phyloP scores from a whole-genome alignment of 2,329 filamentous ascomycete genomes.

The Botryotinia convoluta region DNA sequence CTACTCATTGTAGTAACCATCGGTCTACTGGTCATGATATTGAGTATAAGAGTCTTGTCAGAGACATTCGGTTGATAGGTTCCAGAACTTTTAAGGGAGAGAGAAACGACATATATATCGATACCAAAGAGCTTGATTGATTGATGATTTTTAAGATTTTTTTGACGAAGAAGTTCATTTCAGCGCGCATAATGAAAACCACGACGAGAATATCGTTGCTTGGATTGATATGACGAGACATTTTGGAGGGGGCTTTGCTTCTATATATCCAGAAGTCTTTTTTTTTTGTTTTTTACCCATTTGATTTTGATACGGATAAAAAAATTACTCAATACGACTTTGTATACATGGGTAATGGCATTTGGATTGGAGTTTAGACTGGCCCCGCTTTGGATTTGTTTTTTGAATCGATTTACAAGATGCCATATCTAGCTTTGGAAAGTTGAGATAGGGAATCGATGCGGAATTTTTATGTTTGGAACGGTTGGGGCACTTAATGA shows the following conservation, averaged over 20 bases:
- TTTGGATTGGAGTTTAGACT: constrained; percentile 11
- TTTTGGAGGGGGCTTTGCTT: constrained; percentile 3
- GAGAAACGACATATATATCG: constrained; percentile 14
- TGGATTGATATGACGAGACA: constrained; percentile 14
- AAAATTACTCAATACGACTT: constrained; percentile 13
- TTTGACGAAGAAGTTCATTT: constrained; percentile 16
- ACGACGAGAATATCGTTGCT: constrained; percentile 13
- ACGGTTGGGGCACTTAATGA: constrained; percentile 11
- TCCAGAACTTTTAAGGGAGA: neutral
- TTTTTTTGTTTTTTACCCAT: constrained; percentile 4
- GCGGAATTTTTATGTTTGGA: constrained; percentile 5
- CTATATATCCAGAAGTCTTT: neutral
- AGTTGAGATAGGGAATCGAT: neutral
- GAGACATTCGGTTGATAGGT: constrained; percentile 44
- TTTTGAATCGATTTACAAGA: neutral
- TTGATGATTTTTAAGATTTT: constrained; percentile 17
- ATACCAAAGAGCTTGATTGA: constrained; percentile 3
- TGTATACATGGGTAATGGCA: constrained; percentile 17
- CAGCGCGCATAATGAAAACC: constrained; percentile 17
- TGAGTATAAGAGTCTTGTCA: constrained; percentile 81
- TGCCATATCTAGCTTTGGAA: neutral
- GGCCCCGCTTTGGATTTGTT: constrained; percentile 4
- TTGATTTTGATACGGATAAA: constrained; percentile 11
- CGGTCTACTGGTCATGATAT: constrained; percentile 90
- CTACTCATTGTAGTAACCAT: constrained; percentile 94